These are phyloP conservation scores for Aspergillus sp. DNA, from an alignment of 2,329 filamentous ascomycete species.

Conservation along the genomic window DNA sequence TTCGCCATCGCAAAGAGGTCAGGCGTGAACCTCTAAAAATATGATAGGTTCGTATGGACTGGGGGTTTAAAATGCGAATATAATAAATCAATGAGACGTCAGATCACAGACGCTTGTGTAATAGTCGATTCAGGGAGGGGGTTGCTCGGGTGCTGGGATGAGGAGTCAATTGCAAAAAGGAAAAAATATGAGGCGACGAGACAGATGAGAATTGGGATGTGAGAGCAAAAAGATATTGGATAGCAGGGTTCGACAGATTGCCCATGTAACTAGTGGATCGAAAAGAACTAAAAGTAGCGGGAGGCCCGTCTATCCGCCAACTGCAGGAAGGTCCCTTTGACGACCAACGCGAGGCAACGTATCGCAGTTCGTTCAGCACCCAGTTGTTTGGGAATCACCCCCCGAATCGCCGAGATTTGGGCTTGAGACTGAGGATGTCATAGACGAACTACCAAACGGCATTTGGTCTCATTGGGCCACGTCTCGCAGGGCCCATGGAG, in stretches of 20 bases:
- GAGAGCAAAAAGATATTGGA: constrained; percentile 24
- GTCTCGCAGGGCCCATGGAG: constrained; percentile 35
- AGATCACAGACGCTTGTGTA: constrained; percentile 27
- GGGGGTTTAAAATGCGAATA: constrained; percentile 19
- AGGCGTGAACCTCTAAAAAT: constrained; percentile 25
- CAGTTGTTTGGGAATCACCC: constrained; percentile 27
- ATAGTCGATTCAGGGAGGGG: constrained; percentile 21
- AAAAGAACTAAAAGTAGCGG: constrained; percentile 25
- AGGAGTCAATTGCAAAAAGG: constrained; percentile 14
- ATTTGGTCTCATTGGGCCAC: constrained; percentile 41
- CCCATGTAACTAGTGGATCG: constrained; percentile 29
- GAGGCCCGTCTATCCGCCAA: constrained; percentile 30
- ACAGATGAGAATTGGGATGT: constrained; percentile 14
- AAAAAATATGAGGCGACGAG: constrained; percentile 21
- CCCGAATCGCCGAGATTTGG: constrained; percentile 26
- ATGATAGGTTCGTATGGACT: constrained; percentile 12
- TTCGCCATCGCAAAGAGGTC: constrained; percentile 38
- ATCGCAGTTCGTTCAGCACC: constrained; percentile 30
- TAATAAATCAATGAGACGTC: constrained; percentile 22
- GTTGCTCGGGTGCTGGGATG: constrained; percentile 14
- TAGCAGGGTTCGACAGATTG: constrained; percentile 23
- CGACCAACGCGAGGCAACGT: constrained; percentile 35
- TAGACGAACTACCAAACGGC: constrained; percentile 33
- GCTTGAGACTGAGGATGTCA: constrained; percentile 33
- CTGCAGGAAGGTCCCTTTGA: constrained; percentile 25